Conservation (phyloP, 805 yeast species). For the Saturnispora mendoncae region DNA sequence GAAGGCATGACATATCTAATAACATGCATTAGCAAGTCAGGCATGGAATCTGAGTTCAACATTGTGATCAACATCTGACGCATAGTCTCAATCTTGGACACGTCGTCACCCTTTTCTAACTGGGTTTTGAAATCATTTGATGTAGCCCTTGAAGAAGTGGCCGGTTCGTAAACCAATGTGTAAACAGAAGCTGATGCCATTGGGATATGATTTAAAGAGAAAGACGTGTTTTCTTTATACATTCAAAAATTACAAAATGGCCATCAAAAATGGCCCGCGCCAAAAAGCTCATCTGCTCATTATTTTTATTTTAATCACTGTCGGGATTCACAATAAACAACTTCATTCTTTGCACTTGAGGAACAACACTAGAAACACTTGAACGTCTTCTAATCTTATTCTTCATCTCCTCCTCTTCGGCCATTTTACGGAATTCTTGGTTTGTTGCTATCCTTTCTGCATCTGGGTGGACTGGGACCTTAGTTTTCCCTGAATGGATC, state of each 20-base stretch:
- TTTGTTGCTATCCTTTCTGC: constrained; percentile 27
- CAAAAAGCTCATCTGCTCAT: not conserved
- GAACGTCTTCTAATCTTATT: not conserved
- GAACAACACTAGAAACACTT: constrained; percentile 23
- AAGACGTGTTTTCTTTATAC: not conserved
- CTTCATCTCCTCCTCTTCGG: constrained; percentile 4
- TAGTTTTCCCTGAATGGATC: constrained; percentile 24
- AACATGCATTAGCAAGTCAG: constrained; percentile 90
- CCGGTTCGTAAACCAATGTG: constrained; percentile 74
- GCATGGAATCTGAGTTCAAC: constrained; percentile 88
- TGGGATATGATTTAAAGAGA: not conserved
- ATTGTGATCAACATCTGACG: constrained; percentile 74
- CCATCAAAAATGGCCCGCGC: not conserved
- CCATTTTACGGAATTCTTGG: constrained; percentile 25
- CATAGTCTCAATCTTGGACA: constrained; percentile 83
- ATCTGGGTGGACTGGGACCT: constrained; percentile 27
- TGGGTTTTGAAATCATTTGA: constrained; percentile 65
- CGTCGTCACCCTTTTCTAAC: constrained; percentile 86
- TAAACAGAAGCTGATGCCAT: constrained; percentile 43
- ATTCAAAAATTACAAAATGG: too few species aligned
- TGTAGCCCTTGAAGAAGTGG: constrained; percentile 52
- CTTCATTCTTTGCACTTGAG: constrained; percentile 12
- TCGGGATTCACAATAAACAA: constrained; percentile 56
- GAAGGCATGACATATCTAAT: constrained; percentile 98
- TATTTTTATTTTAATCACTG: constrained; percentile 23